Base-by-base conservation (phyloP, 306 rosid genomes). In the Cyclanthera cordifolia region DNA sequence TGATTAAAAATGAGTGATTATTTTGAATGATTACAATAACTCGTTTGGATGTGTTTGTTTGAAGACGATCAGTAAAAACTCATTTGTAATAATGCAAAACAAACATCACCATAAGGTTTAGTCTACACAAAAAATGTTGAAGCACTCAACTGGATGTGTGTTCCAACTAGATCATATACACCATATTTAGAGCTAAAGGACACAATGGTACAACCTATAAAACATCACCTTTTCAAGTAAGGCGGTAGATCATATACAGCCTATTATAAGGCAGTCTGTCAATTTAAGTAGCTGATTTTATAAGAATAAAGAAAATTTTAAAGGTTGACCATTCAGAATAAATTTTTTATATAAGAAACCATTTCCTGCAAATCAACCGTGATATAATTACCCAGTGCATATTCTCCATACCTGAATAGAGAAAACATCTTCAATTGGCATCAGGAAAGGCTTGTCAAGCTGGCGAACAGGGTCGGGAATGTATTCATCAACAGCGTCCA, bases 401-500 rank as follows among this genome's bases (percentile, higher is more conserved):
- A 53, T 17, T 23, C 14, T 20, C 19, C 50, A 77, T 82, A 91
- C 97, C 87, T 91, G 97, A 74, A 91, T 91, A 56, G 95, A 91
- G 83, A 91, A 91, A 28, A 91, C 89, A 67, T 91, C 97, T 85
- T 88, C 94, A 75, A 86, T 88, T 56, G 95, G 97, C 97, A 91
- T 88, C 60, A 91, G 73, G 89, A 91, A 91, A 77, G 97, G 87
- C 74, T 86, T 91, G 82, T 91, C 97, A 53, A 94, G 99, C 70
- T 88, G 96, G 67, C 91, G 95, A 50, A 94, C 91, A 72, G 99
- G 99, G 74, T 94, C 95, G 3, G 97, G 95, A 79, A 94, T 94
- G 84, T 94, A 94, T 30, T 77, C 90, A 74, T 94, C 97, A 21
- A 94, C 99, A 48, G 97, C 93, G 11, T 94, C 95, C 99, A 94